These are phyloP conservation scores for Effrenium voratum DNA, from an alignment of 73 alveolate genomes.

Conservation along the genomic window DNA sequence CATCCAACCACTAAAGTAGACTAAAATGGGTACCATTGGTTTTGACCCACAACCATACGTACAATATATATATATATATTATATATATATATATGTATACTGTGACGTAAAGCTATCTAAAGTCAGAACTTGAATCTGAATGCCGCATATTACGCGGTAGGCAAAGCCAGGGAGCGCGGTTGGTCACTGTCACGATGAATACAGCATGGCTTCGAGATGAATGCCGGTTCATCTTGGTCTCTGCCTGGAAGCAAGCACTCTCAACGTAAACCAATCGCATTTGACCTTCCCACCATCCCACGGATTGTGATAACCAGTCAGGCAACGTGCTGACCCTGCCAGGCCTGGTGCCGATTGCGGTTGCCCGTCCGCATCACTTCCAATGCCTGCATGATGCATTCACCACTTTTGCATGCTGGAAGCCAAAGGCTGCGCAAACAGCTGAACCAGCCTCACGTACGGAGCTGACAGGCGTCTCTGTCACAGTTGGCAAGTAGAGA, in stretches of 20 bases:
- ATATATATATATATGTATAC: too few species aligned
- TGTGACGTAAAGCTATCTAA: neutral
- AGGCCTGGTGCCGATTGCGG: constrained; percentile 72
- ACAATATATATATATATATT: too few species aligned
- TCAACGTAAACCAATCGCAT: neutral
- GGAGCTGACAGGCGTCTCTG: constrained; percentile 60
- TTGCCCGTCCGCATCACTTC: constrained; percentile 82
- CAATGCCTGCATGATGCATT: constrained; percentile 1
- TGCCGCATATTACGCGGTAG: neutral
- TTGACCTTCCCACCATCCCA: neutral
- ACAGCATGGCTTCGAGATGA: constrained; percentile 98
- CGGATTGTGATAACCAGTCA: neutral
- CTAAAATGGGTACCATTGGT: neutral
- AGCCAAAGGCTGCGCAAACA: neutral
- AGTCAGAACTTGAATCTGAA: neutral
- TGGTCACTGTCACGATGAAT: constrained; percentile 94
- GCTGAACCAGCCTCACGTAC: constrained; percentile 18
- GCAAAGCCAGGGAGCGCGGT: constrained; percentile 2
- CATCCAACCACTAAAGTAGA: neutral
- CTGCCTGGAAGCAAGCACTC: constrained; percentile 7
- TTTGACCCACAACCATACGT: neutral
- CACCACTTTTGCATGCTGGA: neutral
- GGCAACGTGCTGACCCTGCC: neutral
- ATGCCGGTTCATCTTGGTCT: constrained; percentile 97
- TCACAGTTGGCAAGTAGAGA: constrained; percentile 55